phyloP scores from a whole-genome alignment of 2,329 filamentous ascomycete species.

The Cadophora gregata region DNA sequence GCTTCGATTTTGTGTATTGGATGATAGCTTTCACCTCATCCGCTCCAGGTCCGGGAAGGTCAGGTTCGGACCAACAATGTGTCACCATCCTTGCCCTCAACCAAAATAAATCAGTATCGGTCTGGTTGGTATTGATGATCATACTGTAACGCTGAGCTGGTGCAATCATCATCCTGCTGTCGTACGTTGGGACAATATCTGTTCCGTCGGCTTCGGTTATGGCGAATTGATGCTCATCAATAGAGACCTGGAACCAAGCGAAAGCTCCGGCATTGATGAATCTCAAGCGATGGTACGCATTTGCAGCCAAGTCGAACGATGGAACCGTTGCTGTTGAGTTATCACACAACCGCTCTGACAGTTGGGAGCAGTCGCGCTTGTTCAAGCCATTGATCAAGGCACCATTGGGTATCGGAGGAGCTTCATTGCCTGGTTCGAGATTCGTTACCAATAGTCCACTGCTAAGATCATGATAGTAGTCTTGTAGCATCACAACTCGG shows the following conservation, averaged over 20 bases:
- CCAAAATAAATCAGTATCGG: constrained; percentile 62
- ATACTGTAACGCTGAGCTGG: constrained; percentile 76
- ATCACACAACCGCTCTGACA: constrained; percentile 52
- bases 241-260: constrained; percentile 72
- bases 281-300: constrained; percentile 67
- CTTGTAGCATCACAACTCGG: constrained; percentile 69
- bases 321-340: constrained; percentile 48
- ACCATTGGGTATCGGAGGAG: constrained; percentile 53
- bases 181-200: constrained; percentile 63
- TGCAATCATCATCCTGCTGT: constrained; percentile 67
- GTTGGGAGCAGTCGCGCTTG: constrained; percentile 47
- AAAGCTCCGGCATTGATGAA: constrained; percentile 75
- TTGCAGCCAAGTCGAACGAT: constrained; percentile 54
- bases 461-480: constrained; percentile 72
- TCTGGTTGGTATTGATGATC: constrained; percentile 65
- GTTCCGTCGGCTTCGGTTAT: constrained; percentile 76
- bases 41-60: constrained; percentile 49
- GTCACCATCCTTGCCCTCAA: constrained; percentile 67
- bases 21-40: constrained; percentile 57
- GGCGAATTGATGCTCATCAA: constrained; percentile 69
- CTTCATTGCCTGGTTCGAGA: constrained; percentile 50
- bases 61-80: constrained; percentile 62
- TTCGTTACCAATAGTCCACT: constrained; percentile 47
- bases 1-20: constrained; percentile 47
- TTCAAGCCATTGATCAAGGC: constrained; percentile 53